phyloP scores from a whole-genome alignment of 306 rosid species.

The Cajanus cajan region DNA sequence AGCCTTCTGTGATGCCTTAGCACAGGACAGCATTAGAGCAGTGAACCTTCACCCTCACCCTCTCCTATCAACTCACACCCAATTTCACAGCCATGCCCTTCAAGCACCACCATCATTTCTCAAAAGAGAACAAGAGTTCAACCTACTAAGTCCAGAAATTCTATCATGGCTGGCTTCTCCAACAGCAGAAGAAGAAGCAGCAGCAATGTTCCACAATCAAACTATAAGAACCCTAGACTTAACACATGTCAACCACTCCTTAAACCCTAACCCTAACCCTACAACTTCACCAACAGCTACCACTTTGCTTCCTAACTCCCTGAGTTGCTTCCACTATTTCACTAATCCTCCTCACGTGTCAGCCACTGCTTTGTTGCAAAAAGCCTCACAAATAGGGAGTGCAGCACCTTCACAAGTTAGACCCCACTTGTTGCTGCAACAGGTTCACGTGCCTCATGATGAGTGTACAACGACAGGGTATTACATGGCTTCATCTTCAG shows the following conservation, averaged over 20 bases:
- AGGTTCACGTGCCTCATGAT: constrained; percentile 27
- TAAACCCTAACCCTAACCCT: constrained; percentile 47
- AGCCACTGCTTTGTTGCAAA: constrained; percentile 66
- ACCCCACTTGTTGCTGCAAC: constrained; percentile 28
- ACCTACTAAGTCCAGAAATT: not conserved
- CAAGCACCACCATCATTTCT: constrained; percentile 23
- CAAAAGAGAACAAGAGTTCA: constrained; percentile 38
- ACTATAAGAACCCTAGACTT: not conserved
- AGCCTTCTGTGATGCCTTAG: constrained; percentile 83
- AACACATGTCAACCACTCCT: constrained; percentile 22
- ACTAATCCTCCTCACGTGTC: constrained; percentile 41
- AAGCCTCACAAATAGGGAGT: constrained; percentile 66
- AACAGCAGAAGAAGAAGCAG: not conserved
- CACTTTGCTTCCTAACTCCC: not conserved
- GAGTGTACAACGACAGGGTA: not conserved
- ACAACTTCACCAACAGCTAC: not conserved
- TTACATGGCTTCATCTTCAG: constrained; percentile 20
- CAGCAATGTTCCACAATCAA: not conserved
- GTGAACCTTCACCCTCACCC: constrained; percentile 37
- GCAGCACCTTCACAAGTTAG: constrained; percentile 24
- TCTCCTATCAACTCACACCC: constrained; percentile 26
- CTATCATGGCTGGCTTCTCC: constrained; percentile 38
- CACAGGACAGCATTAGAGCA: constrained; percentile 56
- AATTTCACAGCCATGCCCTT: constrained; percentile 28
- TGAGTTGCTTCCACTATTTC: not conserved